These are phyloP conservation scores for Psilocybe cubensis DNA, from an alignment of 768 basidiomycete species.

Conservation along the genomic window DNA sequence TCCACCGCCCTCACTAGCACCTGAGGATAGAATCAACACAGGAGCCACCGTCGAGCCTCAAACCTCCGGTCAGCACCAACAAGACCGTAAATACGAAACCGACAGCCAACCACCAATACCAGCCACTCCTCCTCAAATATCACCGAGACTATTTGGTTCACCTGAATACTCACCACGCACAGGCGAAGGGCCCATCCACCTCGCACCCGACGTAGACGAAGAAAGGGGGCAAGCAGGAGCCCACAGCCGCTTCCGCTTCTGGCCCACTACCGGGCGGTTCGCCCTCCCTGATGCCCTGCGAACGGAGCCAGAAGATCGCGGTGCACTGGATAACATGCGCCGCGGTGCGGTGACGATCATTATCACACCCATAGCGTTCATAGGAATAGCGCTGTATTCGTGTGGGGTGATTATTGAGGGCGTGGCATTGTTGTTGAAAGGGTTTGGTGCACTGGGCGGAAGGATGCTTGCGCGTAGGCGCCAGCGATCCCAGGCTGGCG, in stretches of 20 bases:
- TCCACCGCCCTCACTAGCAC: background rate
- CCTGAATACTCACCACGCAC: background rate
- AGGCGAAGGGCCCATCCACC: background rate
- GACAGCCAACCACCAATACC: background rate
- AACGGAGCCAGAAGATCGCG: constrained; percentile 7
- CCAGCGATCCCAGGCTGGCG: background rate
- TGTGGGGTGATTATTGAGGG: constrained; percentile 19
- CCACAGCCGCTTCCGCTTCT: background rate
- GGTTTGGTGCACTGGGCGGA: constrained; percentile 14
- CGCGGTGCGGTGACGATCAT: constrained; percentile 14
- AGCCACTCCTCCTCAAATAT: background rate
- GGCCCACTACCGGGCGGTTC: background rate
- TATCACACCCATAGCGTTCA: constrained; percentile 17
- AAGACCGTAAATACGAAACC: background rate
- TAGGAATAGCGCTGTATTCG: constrained; percentile 16
- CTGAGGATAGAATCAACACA: background rate
- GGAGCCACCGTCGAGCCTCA: background rate
- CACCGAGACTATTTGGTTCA: background rate
- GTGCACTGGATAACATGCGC: constrained; percentile 10
- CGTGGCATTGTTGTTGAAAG: constrained; percentile 17
- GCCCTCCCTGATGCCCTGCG: background rate
- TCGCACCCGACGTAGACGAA: background rate
- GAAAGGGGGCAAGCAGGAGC: no score
- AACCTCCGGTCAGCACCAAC: background rate
- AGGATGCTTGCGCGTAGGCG: constrained; percentile 9